A percentile compares a stretch with the other conserved stretches of the same genome.
Evolutionary conservation across 2,329 filamentous ascomycete genomes (phyloP).

Genomic region (Periconia sp.): DNA sequence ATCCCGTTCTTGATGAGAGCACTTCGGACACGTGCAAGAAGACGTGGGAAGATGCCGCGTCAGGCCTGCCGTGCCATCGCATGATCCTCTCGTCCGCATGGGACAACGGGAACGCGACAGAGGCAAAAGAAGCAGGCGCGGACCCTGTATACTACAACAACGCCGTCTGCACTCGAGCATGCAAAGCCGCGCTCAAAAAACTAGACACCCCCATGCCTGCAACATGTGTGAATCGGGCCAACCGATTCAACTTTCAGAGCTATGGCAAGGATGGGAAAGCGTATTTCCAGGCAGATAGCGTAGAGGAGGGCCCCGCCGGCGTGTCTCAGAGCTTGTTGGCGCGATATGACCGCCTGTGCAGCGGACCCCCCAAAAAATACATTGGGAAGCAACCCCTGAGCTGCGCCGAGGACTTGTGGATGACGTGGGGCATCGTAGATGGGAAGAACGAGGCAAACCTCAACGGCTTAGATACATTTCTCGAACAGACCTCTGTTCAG

Average conservation of each 20-base stretch:
- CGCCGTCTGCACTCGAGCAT: conserved; percentile 5
- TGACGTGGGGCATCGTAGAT: conserved; percentile 16
- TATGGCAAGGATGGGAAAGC: conserved; percentile 10
- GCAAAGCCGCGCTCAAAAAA: not conserved
- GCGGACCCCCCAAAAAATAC: not conserved
- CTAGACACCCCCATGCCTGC: conserved; percentile 1
- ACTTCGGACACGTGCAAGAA: conserved; percentile 6
- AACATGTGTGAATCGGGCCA: conserved; percentile 4
- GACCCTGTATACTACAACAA: conserved; percentile 9
- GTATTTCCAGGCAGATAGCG: conserved; percentile 5
- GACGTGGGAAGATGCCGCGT: conserved; percentile 4
- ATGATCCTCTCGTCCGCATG: conserved; percentile 11
- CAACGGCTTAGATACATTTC: conserved; percentile 9
- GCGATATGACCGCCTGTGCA: conserved; percentile 3
- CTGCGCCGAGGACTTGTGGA: conserved; percentile 15
- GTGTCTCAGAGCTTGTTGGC: conserved; percentile 2
- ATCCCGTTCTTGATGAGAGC: conserved; percentile 10
- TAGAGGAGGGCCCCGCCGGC: conserved; percentile 9
- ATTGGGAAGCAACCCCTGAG: not conserved
- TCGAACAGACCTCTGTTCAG: conserved; percentile 8
- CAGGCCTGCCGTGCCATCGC: conserved; percentile 6
- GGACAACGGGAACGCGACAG: conserved; percentile 9
- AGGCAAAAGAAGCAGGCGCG: conserved; percentile 1
- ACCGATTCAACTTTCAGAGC: conserved; percentile 10
- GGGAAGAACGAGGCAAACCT: conserved; percentile 9